phyloP scores from a whole-genome alignment of 768 basidiomycete species.

The Tephrocybe sp. region DNA sequence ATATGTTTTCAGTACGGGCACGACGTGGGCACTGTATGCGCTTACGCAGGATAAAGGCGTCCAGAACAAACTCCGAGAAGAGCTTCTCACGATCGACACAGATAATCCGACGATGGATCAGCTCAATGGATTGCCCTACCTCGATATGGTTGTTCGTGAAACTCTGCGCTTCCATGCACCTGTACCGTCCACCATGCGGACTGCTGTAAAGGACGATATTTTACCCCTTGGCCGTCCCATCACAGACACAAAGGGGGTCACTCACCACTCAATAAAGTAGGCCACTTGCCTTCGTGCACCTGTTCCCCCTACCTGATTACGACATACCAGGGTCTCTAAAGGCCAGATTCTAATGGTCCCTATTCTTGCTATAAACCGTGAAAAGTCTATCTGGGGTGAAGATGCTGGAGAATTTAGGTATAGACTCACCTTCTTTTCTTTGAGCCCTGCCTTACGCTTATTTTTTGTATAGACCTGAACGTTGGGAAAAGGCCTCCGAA shows the following conservation, averaged over 20 bases:
- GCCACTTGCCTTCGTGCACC: constrained; percentile 1
- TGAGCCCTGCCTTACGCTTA: background rate
- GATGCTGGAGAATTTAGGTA: constrained; percentile 63
- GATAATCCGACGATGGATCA: constrained; percentile 70
- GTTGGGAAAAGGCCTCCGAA: constrained; percentile 54
- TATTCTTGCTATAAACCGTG: constrained; percentile 51
- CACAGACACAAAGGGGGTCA: constrained; percentile 40
- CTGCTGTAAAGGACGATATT: constrained; percentile 50
- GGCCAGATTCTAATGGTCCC: constrained; percentile 50
- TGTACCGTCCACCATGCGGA: constrained; percentile 39
- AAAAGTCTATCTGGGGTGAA: constrained; percentile 58
- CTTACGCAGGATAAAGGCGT: constrained; percentile 46
- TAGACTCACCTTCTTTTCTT: constrained; percentile 9
- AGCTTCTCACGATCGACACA: constrained; percentile 48
- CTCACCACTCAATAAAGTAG: constrained; percentile 38
- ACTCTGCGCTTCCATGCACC: constrained; percentile 56
- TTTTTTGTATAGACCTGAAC: constrained; percentile 54
- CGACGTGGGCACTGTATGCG: constrained; percentile 59
- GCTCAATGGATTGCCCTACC: constrained; percentile 61
- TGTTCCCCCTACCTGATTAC: background rate
- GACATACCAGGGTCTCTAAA: constrained; percentile 34
- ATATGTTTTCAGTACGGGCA: constrained; percentile 40
- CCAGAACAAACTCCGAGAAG: constrained; percentile 57
- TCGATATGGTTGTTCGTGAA: constrained; percentile 65
- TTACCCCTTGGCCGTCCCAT: constrained; percentile 48